Conservation (phyloP, 2,329 filamentous ascomycete genomes). For the Penicillium rolfsii region DNA sequence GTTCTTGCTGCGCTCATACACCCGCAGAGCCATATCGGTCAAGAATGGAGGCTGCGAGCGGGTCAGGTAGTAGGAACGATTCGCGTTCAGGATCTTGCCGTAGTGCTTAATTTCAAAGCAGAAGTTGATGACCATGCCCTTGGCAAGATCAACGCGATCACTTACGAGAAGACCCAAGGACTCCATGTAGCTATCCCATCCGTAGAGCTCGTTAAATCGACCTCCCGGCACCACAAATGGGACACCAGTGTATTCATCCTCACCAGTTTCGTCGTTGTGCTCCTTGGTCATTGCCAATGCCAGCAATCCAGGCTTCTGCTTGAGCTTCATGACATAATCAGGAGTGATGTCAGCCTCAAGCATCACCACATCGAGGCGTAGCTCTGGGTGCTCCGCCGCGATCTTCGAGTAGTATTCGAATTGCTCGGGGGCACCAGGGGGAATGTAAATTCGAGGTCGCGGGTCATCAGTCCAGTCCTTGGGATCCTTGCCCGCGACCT, state of each 20-base stretch:
- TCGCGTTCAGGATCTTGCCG: slow-evolving; percentile 97
- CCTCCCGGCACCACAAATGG: slow-evolving; percentile 98
- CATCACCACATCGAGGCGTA: slow-evolving; percentile 82
- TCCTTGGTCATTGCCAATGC: slow-evolving; percentile 86
- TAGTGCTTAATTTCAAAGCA: slow-evolving; percentile 99
- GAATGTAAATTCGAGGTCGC: slow-evolving; percentile 88
- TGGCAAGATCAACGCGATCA: slow-evolving; percentile 82
- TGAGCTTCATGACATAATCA: slow-evolving; percentile 79
- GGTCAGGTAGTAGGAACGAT: slow-evolving; percentile 90
- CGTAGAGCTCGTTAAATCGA: slow-evolving; percentile 96
- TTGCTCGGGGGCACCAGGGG: slow-evolving; percentile 81
- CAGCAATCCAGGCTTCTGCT: slow-evolving; percentile 82
- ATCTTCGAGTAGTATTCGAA: slow-evolving; percentile 84
- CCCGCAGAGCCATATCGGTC: slow-evolving; percentile 93
- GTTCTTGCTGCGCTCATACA: slow-evolving; percentile 91
- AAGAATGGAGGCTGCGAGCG: slow-evolving; percentile 95
- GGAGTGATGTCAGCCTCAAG: slow-evolving; percentile 74
- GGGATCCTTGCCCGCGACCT: slow-evolving; percentile 81
- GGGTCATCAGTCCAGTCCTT: slow-evolving; percentile 96
- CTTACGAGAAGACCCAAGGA: slow-evolving; percentile 86
- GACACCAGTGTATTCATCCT: slow-evolving; percentile 73
- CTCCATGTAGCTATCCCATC: slow-evolving; percentile 99
- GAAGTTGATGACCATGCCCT: slow-evolving; percentile 94
- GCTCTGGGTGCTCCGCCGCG: slow-evolving; percentile 75
- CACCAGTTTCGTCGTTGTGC: slow-evolving; percentile 66